These are phyloP conservation scores for Lanmaoa rubissima DNA, from an alignment of 768 basidiomycete genomes.

Conservation along the genomic window DNA sequence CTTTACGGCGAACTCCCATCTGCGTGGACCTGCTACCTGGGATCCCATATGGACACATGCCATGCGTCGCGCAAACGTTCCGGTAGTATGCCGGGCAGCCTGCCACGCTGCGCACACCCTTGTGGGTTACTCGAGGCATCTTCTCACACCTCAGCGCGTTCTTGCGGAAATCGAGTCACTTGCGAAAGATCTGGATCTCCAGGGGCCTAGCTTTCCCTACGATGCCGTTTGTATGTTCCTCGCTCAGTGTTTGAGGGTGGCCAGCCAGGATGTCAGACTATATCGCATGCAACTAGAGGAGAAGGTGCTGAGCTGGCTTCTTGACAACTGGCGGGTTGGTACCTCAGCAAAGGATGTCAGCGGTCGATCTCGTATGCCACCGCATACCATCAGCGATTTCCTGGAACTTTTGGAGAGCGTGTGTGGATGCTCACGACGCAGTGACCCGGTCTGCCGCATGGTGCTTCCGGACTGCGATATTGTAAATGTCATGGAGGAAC, in stretches of 20 bases:
- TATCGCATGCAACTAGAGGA: constrained; percentile 87
- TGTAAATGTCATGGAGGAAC: constrained; percentile 57
- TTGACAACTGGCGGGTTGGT: constrained; percentile 64
- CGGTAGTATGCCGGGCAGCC: constrained; percentile 75
- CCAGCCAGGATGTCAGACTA: constrained; percentile 77
- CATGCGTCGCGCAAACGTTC: constrained; percentile 66
- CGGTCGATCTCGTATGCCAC: constrained; percentile 43
- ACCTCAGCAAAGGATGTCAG: constrained; percentile 38
- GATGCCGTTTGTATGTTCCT: constrained; percentile 91
- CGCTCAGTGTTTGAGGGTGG: constrained; percentile 60
- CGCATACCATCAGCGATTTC: constrained; percentile 58
- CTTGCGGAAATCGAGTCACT: constrained; percentile 76
- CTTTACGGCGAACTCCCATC: neutral
- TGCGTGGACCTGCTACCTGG: constrained; percentile 50
- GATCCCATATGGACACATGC: constrained; percentile 81
- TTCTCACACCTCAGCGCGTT: constrained; percentile 56
- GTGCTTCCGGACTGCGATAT: constrained; percentile 69
- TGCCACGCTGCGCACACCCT: constrained; percentile 65
- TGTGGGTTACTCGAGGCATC: constrained; percentile 39
- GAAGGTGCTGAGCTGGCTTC: constrained; percentile 79
- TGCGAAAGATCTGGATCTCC: constrained; percentile 81
- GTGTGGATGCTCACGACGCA: constrained; percentile 52
- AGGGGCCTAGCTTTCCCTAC: constrained; percentile 83
- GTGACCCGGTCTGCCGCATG: constrained; percentile 45
- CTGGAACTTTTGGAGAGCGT: constrained; percentile 61